Conservation (phyloP, 306 rosid species). For the Alnus glutinosa region DNA sequence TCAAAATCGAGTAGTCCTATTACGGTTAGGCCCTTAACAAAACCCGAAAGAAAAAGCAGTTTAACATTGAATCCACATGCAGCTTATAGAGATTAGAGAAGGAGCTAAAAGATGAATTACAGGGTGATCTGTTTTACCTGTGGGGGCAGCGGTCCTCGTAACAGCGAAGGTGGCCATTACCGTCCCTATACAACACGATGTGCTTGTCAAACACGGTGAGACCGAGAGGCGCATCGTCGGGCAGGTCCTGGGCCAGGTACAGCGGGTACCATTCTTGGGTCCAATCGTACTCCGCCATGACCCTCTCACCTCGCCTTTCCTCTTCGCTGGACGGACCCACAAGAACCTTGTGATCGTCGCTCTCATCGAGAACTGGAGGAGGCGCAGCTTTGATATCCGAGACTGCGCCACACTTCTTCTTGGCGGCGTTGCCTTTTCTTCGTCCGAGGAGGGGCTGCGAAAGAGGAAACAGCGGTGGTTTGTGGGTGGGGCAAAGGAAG, state of each 20-base stretch:
- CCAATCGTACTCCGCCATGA: slow-evolving; percentile 74
- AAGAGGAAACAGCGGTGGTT: slow-evolving; percentile 23
- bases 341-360: slow-evolving; percentile 43
- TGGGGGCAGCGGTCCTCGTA: slow-evolving; percentile 93
- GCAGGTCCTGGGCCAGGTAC: slow-evolving; percentile 68
- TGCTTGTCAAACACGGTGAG: slow-evolving; percentile 76
- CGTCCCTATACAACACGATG: slow-evolving; percentile 67
- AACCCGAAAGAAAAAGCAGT: too few species aligned
- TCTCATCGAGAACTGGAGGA: slow-evolving; percentile 29
- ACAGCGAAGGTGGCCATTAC: slow-evolving; percentile 55
- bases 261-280: slow-evolving; percentile 94
- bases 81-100: too few species aligned
- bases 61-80: too few species aligned
- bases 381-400: slow-evolving; percentile 44
- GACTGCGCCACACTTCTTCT: slow-evolving; percentile 35
- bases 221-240: slow-evolving; percentile 86
- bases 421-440: slow-evolving; percentile 16
- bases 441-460: not conserved
- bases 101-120: too few species aligned
- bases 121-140: slow-evolving; percentile 41
- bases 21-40: too few species aligned
- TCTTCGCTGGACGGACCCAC: slow-evolving; percentile 54
- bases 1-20: too few species aligned
- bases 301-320: slow-evolving; percentile 40
- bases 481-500: slow-evolving; percentile 21